Evolutionary conservation across 2,329 filamentous ascomycete species (phyloP).

Genomic region (Pochonia chlamydosporia): DNA sequence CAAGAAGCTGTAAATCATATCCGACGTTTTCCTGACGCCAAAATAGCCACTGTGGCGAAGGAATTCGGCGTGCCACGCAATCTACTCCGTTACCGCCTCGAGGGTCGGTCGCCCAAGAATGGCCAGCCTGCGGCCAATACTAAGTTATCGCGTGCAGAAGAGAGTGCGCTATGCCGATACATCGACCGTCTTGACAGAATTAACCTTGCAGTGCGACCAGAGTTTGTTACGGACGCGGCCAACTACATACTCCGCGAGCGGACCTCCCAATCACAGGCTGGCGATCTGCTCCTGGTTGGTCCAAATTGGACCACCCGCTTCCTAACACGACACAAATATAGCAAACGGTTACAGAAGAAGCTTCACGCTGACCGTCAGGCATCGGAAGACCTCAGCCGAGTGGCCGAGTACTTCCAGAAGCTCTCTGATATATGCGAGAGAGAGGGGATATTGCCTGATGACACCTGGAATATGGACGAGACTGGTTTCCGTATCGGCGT

Average conservation of each 20-base stretch:
- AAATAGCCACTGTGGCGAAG: too few relatives aligned
- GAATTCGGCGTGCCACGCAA: too few relatives aligned
- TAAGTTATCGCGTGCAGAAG: constrained; percentile 1
- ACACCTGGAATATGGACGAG: constrained; percentile 11
- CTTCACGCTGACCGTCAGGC: constrained; percentile 2
- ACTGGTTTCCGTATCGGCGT: too few relatives aligned
- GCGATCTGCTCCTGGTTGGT: neutral
- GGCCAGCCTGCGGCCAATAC: too few relatives aligned
- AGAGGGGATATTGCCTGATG: constrained; percentile 1
- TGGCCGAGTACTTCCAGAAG: constrained; percentile 5
- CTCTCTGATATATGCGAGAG: too few relatives aligned
- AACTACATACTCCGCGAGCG: constrained; percentile 5
- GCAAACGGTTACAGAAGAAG: constrained; percentile 3
- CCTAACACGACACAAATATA: constrained; percentile 4
- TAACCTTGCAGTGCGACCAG: constrained; percentile 5
- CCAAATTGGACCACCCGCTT: constrained; percentile 6
- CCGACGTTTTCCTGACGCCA: too few relatives aligned
- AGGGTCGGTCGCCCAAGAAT: too few relatives aligned
- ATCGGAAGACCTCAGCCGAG: neutral
- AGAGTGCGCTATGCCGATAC: constrained; percentile 3
- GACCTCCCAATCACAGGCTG: neutral
- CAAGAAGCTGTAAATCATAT: too few relatives aligned
- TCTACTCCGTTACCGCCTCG: too few relatives aligned
- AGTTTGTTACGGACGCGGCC: too few relatives aligned
- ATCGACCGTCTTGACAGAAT: constrained; percentile 3